Evolutionary conservation across 2,329 filamentous ascomycete genomes (phyloP).

Genomic region (Pyrenophora graminea): DNA sequence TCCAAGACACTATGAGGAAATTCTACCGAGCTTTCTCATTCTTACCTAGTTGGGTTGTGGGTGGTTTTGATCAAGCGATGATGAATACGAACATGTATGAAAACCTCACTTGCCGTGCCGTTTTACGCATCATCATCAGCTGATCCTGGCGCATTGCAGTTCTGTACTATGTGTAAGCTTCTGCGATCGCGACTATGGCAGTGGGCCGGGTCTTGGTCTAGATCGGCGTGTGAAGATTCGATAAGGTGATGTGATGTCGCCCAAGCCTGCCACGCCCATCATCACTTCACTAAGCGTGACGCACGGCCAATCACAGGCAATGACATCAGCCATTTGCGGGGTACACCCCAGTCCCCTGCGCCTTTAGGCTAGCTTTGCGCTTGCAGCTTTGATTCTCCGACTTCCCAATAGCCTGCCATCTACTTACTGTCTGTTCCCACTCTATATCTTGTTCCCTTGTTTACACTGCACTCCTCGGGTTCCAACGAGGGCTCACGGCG

Average conservation of each 20-base stretch:
- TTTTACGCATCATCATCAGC: constrained; percentile 4
- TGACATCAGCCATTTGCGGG: constrained; percentile 10
- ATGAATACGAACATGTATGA: background rate
- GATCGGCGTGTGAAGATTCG: background rate
- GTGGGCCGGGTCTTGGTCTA: background rate
- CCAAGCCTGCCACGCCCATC: constrained; percentile 15
- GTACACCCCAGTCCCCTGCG: constrained; percentile 2
- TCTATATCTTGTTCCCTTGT: constrained; percentile 11
- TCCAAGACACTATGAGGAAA: no score
- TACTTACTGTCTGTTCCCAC: constrained; percentile 5
- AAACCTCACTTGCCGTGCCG: constrained; percentile 4
- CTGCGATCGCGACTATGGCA: background rate
- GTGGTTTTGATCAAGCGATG: background rate
- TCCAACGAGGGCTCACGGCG: constrained; percentile 1
- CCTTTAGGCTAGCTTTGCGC: constrained; percentile 6
- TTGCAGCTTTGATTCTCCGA: constrained; percentile 3
- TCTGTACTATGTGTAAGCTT: background rate
- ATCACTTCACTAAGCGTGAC: constrained; percentile 4
- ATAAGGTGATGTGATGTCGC: constrained; percentile 17
- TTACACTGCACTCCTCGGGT: constrained; percentile 2
- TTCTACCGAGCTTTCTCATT: no score
- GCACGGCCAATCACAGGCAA: constrained; percentile 4
- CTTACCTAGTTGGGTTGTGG: no score
- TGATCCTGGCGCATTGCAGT: background rate
- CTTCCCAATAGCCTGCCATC: constrained; percentile 19